Conservation (phyloP, 2,329 filamentous ascomycete species). For the Scleromitrula shiraiana region DNA sequence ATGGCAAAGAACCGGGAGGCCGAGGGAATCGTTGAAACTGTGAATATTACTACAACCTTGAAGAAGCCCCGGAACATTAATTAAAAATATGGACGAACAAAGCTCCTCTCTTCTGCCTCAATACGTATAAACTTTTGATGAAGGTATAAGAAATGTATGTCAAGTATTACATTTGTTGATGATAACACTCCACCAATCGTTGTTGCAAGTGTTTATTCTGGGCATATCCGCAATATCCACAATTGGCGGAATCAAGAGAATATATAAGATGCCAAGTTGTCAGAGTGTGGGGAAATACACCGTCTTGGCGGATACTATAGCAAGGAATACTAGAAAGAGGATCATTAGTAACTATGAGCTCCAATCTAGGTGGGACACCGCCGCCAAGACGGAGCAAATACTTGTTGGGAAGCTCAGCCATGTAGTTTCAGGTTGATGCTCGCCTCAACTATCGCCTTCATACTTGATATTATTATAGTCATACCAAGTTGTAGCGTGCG, state of each 20-base stretch:
- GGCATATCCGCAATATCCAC: neutral
- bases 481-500: no score
- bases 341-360: neutral
- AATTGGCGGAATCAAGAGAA: neutral
- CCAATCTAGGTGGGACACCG: neutral
- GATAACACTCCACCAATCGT: neutral
- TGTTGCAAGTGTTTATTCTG: neutral
- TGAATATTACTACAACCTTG: neutral
- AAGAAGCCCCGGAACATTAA: neutral
- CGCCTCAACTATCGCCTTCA: no score
- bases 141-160: neutral
- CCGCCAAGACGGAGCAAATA: no score
- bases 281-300: neutral
- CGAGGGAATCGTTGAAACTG: neutral
- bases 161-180: neutral
- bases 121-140: neutral
- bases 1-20: neutral
- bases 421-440: no score
- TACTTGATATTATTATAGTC: no score
- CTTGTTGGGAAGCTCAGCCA: no score
- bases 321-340: neutral
- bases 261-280: neutral
- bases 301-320: neutral
- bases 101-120: neutral
- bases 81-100: no score